A percentile compares a stretch with the other conserved stretches of the same genome.
These are phyloP conservation scores for Ceratocystis lukuohia DNA, from an alignment of 2,329 filamentous ascomycete species.

Conservation along the genomic window DNA sequence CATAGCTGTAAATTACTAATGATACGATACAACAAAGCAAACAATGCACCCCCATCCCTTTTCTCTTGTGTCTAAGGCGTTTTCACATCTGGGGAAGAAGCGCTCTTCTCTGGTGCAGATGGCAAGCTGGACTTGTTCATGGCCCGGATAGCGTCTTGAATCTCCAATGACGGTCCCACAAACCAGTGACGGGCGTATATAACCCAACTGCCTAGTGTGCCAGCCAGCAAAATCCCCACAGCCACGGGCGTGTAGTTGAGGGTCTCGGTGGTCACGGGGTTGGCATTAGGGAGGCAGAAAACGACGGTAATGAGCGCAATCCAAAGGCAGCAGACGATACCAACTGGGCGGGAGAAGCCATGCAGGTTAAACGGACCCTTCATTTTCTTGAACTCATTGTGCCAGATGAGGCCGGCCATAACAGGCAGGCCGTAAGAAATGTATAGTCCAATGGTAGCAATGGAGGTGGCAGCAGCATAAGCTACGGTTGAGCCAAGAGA, in stretches of 20 bases:
- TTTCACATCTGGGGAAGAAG: not conserved
- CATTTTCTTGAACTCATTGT: constrained; percentile 33
- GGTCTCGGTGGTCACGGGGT: constrained; percentile 42
- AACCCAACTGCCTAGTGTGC: constrained; percentile 36
- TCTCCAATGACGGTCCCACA: constrained; percentile 40
- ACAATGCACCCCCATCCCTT: not conserved
- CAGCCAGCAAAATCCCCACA: constrained; percentile 41
- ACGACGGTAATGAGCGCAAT: constrained; percentile 42
- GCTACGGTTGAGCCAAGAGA: constrained; percentile 42
- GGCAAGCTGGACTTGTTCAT: constrained; percentile 37
- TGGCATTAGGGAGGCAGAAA: constrained; percentile 43
- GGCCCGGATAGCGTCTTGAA: constrained; percentile 35
- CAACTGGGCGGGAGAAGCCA: constrained; percentile 34
- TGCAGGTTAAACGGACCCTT: constrained; percentile 45
- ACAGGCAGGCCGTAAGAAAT: constrained; percentile 46
- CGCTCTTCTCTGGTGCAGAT: constrained; percentile 29
- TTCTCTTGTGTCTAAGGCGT: not conserved
- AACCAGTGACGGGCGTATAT: constrained; percentile 43
- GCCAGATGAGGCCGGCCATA: constrained; percentile 40
- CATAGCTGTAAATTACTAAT: not conserved
- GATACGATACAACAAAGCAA: not conserved
- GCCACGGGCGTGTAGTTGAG: constrained; percentile 47
- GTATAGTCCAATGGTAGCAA: constrained; percentile 46
- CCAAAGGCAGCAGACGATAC: constrained; percentile 36
- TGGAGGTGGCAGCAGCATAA: constrained; percentile 44